These are phyloP conservation scores for Hypomyces rosellus DNA, from an alignment of 2,329 filamentous ascomycete genomes.

Conservation along the genomic window DNA sequence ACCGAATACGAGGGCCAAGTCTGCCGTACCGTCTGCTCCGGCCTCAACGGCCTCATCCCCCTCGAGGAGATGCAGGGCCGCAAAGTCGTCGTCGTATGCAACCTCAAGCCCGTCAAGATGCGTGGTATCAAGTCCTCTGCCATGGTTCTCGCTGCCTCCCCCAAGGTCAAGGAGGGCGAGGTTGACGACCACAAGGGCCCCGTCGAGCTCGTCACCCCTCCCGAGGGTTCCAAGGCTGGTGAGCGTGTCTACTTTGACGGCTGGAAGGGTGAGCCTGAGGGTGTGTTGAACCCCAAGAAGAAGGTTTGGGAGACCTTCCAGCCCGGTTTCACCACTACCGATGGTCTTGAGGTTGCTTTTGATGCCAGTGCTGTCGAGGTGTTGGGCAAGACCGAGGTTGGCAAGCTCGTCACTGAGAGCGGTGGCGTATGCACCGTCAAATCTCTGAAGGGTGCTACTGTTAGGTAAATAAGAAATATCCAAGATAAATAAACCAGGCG, in stretches of 20 bases:
- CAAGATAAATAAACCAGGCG: neutral
- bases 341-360: constrained; percentile 74
- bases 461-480: constrained; percentile 55
- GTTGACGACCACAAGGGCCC: constrained; percentile 80
- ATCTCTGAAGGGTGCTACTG: constrained; percentile 70
- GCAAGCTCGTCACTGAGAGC: constrained; percentile 66
- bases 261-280: constrained; percentile 89
- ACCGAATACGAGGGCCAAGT: constrained; percentile 85
- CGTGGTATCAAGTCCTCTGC: constrained; percentile 70
- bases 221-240: constrained; percentile 70
- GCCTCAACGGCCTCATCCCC: constrained; percentile 86
- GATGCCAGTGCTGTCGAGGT: constrained; percentile 72
- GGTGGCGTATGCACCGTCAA: constrained; percentile 80
- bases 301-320: constrained; percentile 98
- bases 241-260: constrained; percentile 91
- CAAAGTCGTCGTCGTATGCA: constrained; percentile 93
- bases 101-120: constrained; percentile 99
- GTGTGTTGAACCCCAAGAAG: constrained; percentile 96
- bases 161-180: constrained; percentile 73
- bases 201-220: constrained; percentile 86
- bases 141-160: constrained; percentile 95
- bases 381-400: constrained; percentile 62
- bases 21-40: constrained; percentile 93
- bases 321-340: constrained; percentile 89
- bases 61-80: constrained; percentile 95